Base-by-base conservation (phyloP, 2,329 filamentous ascomycete genomes). In the Verruconis gallopava region DNA sequence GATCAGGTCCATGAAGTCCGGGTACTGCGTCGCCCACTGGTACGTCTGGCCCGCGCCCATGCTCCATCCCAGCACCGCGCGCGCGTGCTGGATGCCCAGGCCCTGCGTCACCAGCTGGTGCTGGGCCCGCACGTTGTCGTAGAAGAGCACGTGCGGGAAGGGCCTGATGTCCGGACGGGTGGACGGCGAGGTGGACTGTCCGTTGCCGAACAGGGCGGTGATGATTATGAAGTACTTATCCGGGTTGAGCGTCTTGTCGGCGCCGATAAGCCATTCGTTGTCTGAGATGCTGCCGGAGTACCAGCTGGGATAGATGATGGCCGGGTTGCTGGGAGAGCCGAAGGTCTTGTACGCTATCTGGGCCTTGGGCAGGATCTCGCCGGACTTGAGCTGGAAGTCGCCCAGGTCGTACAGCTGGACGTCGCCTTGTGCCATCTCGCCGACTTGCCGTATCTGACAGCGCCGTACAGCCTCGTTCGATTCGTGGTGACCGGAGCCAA, bases 301-400 rank as follows among this genome's bases (percentile, higher is more conserved):
- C 82, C 82, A 88, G 2, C 77, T 77, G 2, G 82, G 83, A 53
- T 88, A 88, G 46, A 88, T 71, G 44, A 88, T 73, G 2, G 75
- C 76, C 5, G 81, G 81, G 4, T 63, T 66, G 0, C 63, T 68
- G 0, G 72, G 55, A 43, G 77, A 65, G 15, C 83, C 83, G 49
- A 81, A 79, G 0, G 81, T 84, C 58, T 81, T 85, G 66, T 84
- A 89, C 13, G 81, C 80, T 42, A 89, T 75, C 52, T 73, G 72
- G 1, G 83, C 82, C 49, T 73, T 57, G 2, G 71, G 67, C 14
- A 88, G 67, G 4, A 61, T 66, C n/a, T 65, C 66, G 30, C 80
- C 79, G 19, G 70, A 76, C 52, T 80, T 72, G 2, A 88, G 72
- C 46, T 69, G 61, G 64, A 80, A 82, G 58, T 81, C 70, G 14